These are phyloP conservation scores for Suillus sp. DNA, from an alignment of 768 basidiomycete species.

Conservation along the genomic window DNA sequence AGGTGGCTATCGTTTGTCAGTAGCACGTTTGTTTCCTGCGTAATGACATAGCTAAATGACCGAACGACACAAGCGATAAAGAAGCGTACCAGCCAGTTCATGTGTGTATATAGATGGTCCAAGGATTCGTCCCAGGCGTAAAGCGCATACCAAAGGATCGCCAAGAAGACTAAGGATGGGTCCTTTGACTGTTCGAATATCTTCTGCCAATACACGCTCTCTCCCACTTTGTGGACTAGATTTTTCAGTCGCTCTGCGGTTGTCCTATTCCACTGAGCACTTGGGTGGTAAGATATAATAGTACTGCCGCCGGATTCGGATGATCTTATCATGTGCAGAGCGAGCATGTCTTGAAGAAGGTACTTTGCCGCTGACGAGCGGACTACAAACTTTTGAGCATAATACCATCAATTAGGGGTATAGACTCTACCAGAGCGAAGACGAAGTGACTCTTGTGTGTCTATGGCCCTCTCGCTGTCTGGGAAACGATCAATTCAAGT, in stretches of 20 bases:
- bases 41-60: not conserved
- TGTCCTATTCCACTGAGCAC: slow-evolving; percentile 27
- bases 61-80: not conserved
- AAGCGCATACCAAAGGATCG: slow-evolving; percentile 58
- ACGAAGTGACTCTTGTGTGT: slow-evolving; percentile 22
- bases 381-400: not conserved
- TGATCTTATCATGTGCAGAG: slow-evolving; percentile 41
- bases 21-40: slow-evolving; percentile 47
- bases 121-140: slow-evolving; percentile 67
- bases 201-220: slow-evolving; percentile 41
- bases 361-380: slow-evolving; percentile 21
- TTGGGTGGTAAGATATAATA: slow-evolving; percentile 41
- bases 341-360: slow-evolving; percentile 40
- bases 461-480: slow-evolving; percentile 16
- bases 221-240: slow-evolving; percentile 34
- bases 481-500: slow-evolving; percentile 4
- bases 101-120: slow-evolving; percentile 52
- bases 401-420: too few relatives aligned
- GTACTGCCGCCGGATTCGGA: slow-evolving; percentile 22
- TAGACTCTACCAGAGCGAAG: slow-evolving; percentile 15
- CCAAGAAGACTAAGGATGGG: slow-evolving; percentile 37
- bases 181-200: slow-evolving; percentile 34
- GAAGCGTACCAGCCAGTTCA: slow-evolving; percentile 47
- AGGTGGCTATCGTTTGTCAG: slow-evolving; percentile 39
- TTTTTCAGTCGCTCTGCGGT: slow-evolving; percentile 30